Conservation (phyloP, 305 asterid species). For the Andrographis paniculata region DNA sequence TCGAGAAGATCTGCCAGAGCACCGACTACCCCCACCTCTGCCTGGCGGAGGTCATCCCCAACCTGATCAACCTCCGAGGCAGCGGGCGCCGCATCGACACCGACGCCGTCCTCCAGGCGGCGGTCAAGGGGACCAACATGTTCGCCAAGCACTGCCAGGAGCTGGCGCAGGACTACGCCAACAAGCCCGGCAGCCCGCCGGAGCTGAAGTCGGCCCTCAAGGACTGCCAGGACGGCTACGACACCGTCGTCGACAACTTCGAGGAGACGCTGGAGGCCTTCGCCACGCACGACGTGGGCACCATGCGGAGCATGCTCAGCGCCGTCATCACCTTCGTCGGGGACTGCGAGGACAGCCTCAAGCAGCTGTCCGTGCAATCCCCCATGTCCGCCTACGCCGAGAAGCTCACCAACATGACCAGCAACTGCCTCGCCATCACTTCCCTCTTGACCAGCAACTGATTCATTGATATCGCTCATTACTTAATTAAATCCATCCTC, state of each 20-base stretch:
- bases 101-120: slow-evolving; percentile 21
- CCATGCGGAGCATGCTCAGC: slow-evolving; percentile 40
- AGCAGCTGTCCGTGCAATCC: slow-evolving; percentile 10
- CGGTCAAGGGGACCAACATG: slow-evolving; percentile 20
- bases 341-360: slow-evolving; percentile 39
- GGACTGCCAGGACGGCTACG: slow-evolving; percentile 39
- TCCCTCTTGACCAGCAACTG: slow-evolving; percentile 14
- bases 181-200: slow-evolving; percentile 19
- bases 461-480: too few species aligned
- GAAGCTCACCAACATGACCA: slow-evolving; percentile 42
- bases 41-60: slow-evolving; percentile 25
- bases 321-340: slow-evolving; percentile 37
- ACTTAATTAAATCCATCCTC: too few species aligned
- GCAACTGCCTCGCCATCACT: slow-evolving; percentile 45
- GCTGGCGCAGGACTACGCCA: slow-evolving; percentile 12
- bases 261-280: slow-evolving; percentile 29
- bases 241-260: slow-evolving; percentile 28
- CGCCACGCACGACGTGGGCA: slow-evolving; percentile 26
- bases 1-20: slow-evolving; percentile 35
- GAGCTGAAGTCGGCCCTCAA: slow-evolving; percentile 15
- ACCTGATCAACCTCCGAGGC: slow-evolving; percentile 18
- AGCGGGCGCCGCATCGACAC: slow-evolving; percentile 1
- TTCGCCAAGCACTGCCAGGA: slow-evolving; percentile 24
- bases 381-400: slow-evolving; percentile 23
- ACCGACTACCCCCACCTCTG: slow-evolving; percentile 51